Conservation (phyloP, 768 basidiomycete genomes). For the Tubosaeta sp. region DNA sequence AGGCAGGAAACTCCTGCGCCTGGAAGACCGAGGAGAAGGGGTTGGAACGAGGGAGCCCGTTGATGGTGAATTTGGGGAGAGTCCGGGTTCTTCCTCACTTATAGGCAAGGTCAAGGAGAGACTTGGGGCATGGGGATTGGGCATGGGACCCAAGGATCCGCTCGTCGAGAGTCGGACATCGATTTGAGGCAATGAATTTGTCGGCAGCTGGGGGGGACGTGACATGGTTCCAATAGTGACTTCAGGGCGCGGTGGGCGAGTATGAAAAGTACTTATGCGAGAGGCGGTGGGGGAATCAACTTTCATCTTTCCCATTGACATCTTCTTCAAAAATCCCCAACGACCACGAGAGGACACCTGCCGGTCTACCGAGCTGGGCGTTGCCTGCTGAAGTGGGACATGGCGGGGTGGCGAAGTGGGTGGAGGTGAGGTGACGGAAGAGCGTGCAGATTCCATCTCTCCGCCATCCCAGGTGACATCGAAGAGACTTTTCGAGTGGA, state of each 20-base stretch:
- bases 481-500: slow-evolving; percentile 45
- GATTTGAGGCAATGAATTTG: slow-evolving; percentile 52
- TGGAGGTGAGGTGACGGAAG: slow-evolving; percentile 25
- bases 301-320: slow-evolving; percentile 94
- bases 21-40: slow-evolving; percentile 48
- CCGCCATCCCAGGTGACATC: slow-evolving; percentile 41
- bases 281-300: slow-evolving; percentile 47
- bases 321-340: slow-evolving; percentile 97
- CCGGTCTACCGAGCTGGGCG: slow-evolving; percentile 23
- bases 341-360: slow-evolving; percentile 43
- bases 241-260: slow-evolving; percentile 15
- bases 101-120: slow-evolving; percentile 24
- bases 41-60: slow-evolving; percentile 39
- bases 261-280: slow-evolving; percentile 35
- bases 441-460: slow-evolving; percentile 18
- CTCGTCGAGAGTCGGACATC: slow-evolving; percentile 71
- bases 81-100: slow-evolving; percentile 16
- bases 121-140: slow-evolving; percentile 29
- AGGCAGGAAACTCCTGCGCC: slow-evolving; percentile 86
- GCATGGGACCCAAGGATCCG: slow-evolving; percentile 53
- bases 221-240: slow-evolving; percentile 12
- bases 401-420: slow-evolving; percentile 26
- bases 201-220: slow-evolving; percentile 29
- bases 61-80: slow-evolving; percentile 1
- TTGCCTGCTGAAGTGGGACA: slow-evolving; percentile 11